phyloP scores from a whole-genome alignment of 345 rosid species.

The Eucalyptus marginata region DNA sequence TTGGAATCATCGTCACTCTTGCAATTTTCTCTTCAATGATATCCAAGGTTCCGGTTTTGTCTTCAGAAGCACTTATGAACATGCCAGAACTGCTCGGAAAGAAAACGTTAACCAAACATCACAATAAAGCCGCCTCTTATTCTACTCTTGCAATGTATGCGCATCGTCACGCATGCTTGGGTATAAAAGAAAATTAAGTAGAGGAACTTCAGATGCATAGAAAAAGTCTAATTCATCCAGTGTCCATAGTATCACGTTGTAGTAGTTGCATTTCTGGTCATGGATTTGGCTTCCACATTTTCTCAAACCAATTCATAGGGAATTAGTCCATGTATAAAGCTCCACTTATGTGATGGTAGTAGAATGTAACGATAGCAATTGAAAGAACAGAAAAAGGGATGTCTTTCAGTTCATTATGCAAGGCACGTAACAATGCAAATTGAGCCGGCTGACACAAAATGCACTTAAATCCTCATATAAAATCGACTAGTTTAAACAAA shows the following conservation, averaged over 20 bases:
- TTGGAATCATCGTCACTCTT: slow-evolving; percentile 44
- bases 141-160: background rate
- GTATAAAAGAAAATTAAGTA: background rate
- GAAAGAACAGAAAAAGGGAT: background rate
- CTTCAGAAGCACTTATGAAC: slow-evolving; percentile 40
- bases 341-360: background rate
- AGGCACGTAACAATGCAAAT: background rate
- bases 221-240: background rate
- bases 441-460: background rate
- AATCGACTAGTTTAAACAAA: background rate
- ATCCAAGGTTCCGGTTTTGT: slow-evolving; percentile 34
- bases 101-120: background rate
- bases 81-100: slow-evolving; percentile 36
- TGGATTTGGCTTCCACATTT: background rate
- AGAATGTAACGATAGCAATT: background rate
- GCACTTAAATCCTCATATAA: background rate
- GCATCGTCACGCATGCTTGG: background rate
- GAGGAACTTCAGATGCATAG: background rate
- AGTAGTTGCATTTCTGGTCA: background rate
- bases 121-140: background rate
- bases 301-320: background rate
- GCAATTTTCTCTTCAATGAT: slow-evolving; percentile 57
- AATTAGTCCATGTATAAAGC: background rate
- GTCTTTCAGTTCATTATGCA: background rate
- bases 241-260: background rate